Evolutionary conservation across 1,284 basidiomycete genomes (phyloP), one percentile per base, ranked within the genome.

Genomic region (Ceratobasidium theobromae): DNA sequence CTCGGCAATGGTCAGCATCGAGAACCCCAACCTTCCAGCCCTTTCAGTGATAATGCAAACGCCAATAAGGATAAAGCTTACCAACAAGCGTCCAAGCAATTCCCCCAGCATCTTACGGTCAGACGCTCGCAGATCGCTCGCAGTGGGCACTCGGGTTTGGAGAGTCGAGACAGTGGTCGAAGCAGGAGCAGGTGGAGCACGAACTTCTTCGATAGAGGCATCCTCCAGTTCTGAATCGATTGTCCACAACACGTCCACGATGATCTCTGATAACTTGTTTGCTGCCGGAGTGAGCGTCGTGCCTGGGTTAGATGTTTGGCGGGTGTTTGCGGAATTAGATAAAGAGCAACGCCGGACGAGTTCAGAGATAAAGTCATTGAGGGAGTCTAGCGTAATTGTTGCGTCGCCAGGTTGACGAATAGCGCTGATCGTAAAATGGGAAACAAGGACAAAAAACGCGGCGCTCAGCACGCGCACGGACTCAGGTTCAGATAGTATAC

Each of bases 181-280:
- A 75, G 71, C 53, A 21, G 41, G 70, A 23, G 67, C 66, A 54
- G 49, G 51, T 11, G n/a, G n/a, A n/a, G 51, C 62, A 53, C 62
- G 62, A 25, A 32, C 51, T 69, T 71, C 69, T 16, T 75, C 71
- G 41, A 81, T 73, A 30, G 77, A 73, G 12, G 72, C 71, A 73
- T 92, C 89, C 67, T 93, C 90, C 67, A 93, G 75, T 69, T 87
- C 84, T 32, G 82, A 79, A 74, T 93, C 90, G 55, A 89, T 74
- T 25, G 88, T 81, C 91, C 91, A 93, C 45, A 91, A 78, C 71
- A 88, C 79, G 72, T 93, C 91, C 18, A 93, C 81, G 3, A 93
- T 76, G 46, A 85, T 73, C 70, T 91, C 89, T 8, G 62, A 65
- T 8, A 65, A 21, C 28, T 45, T 65, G 28, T 41, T 28, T 11